Base-by-base conservation (phyloP, 345 rosid species). In the Populus nigra region DNA sequence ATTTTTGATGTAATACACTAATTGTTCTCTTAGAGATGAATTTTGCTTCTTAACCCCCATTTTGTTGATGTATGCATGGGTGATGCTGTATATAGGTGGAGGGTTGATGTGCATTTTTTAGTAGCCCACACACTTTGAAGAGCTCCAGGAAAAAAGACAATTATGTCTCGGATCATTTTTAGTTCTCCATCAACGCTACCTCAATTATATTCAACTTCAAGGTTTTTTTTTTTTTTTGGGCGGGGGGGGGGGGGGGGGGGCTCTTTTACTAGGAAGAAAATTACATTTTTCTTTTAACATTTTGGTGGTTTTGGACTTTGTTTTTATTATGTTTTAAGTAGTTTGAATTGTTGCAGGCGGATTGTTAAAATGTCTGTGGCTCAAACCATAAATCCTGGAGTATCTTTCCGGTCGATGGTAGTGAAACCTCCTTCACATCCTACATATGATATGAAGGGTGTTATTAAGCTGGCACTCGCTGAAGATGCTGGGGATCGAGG, bases 401-500 rank as follows among this genome's bases (percentile, higher is more conserved):
- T 78, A 61, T 84, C 90, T 3, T 76, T 75, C 11, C 79, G 77
- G 41, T 81, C 92, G n/a, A 69, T 89, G 88, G 62, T 87, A 18
- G 86, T 91, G 73, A 89, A 91, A 81, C 96, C 97, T 74, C 99
- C 99, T 76, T 89, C 88, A 18, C 98, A 91, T 72, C 97, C 99
- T 62, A 91, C 95, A 4, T 94, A 94, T 82, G 93, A 96, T 86
- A 86, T 96, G 80, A 87, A 86, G 83, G 91, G 88, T 16, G 78
- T 88, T 43, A 88, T 96, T 69, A 90, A 89, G 77, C 89, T 92
- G 38, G 91, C 98, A 29, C 86, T 96, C 17, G 85, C 94, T 57
- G 99, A 96, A 83, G 99, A 96, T 88, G 90, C 97, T 65, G 97
- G 98, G 59, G 87, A 89, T 86, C 88, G 84, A 91, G 97, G 99